These are phyloP conservation scores for Filosporella fistucella DNA, from an alignment of 495 filamentous ascomycete genomes.

Conservation along the genomic window DNA sequence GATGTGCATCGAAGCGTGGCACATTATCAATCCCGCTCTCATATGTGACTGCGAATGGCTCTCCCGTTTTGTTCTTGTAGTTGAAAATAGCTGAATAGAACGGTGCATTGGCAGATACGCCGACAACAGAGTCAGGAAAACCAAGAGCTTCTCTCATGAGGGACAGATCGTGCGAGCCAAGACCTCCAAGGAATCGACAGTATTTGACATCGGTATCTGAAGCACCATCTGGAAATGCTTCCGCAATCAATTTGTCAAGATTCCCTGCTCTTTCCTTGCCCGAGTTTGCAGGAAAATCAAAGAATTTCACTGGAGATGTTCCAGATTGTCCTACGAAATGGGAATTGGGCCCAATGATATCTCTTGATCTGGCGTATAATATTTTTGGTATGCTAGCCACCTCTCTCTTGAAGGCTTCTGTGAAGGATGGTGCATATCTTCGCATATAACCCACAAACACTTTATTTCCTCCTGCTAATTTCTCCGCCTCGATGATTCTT, in stretches of 20 bases:
- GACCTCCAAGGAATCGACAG: conserved; percentile 39
- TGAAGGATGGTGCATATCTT: conserved; percentile 46
- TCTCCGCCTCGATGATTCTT: conserved; percentile 24
- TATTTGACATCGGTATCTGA: conserved; percentile 20
- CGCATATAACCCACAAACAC: conserved; percentile 53
- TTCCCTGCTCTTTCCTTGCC: conserved; percentile 9
- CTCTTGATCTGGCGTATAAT: conserved; percentile 46
- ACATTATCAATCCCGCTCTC: conserved; percentile 51
- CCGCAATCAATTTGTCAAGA: not conserved
- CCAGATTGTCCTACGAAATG: conserved; percentile 43
- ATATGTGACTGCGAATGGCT: conserved; percentile 45
- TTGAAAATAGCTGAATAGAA: conserved; percentile 29
- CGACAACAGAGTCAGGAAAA: conserved; percentile 36
- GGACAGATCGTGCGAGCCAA: conserved; percentile 52
- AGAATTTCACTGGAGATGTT: conserved; percentile 36
- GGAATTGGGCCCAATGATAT: conserved; percentile 47
- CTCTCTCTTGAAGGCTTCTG: conserved; percentile 43
- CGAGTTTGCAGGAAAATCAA: conserved; percentile 25
- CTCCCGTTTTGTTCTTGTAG: not conserved
- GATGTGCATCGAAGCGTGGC: conserved; percentile 51
- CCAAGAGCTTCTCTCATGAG: conserved; percentile 53
- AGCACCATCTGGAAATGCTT: conserved; percentile 12
- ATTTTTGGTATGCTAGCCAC: conserved; percentile 35
- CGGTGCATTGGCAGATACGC: conserved; percentile 23
- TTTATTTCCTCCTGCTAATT: conserved; percentile 18